Conservation (phyloP, 2,329 filamentous ascomycete species). For the Aureobasidium sp. region DNA sequence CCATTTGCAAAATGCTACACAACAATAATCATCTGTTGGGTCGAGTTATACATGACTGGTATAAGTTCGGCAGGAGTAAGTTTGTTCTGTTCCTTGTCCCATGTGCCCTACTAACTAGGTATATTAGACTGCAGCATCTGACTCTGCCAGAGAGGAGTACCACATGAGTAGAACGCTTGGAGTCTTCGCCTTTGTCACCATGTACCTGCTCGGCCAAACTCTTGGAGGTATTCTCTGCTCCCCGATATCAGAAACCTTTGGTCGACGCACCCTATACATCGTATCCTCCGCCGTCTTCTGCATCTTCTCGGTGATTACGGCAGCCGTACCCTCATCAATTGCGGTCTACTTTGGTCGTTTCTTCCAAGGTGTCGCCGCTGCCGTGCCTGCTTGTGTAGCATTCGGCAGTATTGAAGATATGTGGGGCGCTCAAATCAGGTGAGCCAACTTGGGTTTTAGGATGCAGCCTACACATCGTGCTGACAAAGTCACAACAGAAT, state of each 20-base stretch:
- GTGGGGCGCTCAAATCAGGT: conserved; percentile 31
- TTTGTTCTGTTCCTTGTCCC: neutral
- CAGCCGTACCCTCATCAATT: conserved; percentile 26
- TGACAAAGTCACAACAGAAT: conserved; percentile 20
- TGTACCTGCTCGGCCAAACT: conserved; percentile 29
- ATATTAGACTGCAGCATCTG: conserved; percentile 15
- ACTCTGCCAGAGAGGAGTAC: conserved; percentile 14
- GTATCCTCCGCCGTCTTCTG: conserved; percentile 23
- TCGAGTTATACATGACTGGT: conserved; percentile 17
- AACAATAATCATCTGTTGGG: conserved; percentile 13
- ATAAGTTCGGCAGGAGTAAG: conserved; percentile 16
- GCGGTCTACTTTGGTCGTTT: conserved; percentile 34
- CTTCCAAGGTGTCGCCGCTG: conserved; percentile 35
- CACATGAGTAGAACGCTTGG: conserved; percentile 14
- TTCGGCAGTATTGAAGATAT: conserved; percentile 42
- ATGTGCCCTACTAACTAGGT: neutral
- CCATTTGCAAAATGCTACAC: conserved; percentile 14
- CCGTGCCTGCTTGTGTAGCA: conserved; percentile 38
- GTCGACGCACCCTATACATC: conserved; percentile 27
- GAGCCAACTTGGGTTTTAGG: neutral
- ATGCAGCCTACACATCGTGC: no score
- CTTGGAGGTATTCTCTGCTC: conserved; percentile 29
- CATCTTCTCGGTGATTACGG: conserved; percentile 28
- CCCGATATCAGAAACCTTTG: conserved; percentile 30
- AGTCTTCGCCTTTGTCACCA: conserved; percentile 16